Conservation (phyloP, 345 rosid genomes). For the Aurinia saxatilis region DNA sequence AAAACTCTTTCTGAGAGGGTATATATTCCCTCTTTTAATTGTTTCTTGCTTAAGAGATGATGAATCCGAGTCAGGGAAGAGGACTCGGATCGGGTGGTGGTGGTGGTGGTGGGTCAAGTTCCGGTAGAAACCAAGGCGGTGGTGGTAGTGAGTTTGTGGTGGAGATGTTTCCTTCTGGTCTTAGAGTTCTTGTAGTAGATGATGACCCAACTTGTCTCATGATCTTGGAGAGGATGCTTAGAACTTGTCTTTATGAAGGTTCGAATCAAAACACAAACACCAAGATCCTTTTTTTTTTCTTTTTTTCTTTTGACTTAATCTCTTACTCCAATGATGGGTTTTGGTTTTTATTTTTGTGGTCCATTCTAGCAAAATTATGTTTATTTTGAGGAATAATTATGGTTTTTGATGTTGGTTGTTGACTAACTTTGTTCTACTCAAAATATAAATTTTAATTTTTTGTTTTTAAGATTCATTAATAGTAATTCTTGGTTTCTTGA, state of each 20-base stretch:
- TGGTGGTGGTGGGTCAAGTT: constrained; percentile 51
- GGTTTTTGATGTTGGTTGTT: constrained; percentile 26
- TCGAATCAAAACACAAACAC: background rate
- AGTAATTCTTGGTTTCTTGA: constrained; percentile 5
- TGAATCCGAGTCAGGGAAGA: constrained; percentile 61
- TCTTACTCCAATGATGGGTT: constrained; percentile 2
- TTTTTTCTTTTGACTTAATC: background rate
- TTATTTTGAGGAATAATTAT: constrained; percentile 25
- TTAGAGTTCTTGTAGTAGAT: constrained; percentile 87
- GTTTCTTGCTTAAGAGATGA: constrained; percentile 26
- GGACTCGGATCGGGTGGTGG: constrained; percentile 65
- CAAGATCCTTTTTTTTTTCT: background rate
- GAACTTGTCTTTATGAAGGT: constrained; percentile 80
- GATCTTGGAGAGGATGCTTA: constrained; percentile 93
- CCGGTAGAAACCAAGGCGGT: constrained; percentile 40
- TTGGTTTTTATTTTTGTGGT: constrained; percentile 21
- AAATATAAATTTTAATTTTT: background rate
- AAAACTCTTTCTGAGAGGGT: background rate
- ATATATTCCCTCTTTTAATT: background rate
- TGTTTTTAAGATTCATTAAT: constrained; percentile 11
- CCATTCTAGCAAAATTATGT: constrained; percentile 24
- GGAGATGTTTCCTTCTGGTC: constrained; percentile 76
- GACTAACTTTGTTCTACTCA: constrained; percentile 30
- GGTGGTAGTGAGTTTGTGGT: constrained; percentile 29
- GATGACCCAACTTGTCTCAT: constrained; percentile 93